Evolutionary conservation across 768 basidiomycete genomes (phyloP), one percentile per base, ranked within the genome.

Genomic region (Tulasnella sp.): DNA sequence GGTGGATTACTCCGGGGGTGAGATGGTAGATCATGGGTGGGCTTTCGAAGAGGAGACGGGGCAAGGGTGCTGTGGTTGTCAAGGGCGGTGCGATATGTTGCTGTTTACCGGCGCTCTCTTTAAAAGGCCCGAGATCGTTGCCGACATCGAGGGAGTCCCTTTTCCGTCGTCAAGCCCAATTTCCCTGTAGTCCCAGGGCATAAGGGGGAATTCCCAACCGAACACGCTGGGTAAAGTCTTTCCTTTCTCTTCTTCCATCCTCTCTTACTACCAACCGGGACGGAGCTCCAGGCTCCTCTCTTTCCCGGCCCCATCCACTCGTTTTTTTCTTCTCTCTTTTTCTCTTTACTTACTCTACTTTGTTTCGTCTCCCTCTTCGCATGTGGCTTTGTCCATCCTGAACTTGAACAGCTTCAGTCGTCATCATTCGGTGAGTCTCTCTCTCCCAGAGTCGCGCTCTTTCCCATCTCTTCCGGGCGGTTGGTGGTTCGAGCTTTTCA

Each of bases 81-180:
- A 74, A 74, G 73, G 73, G 73, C 73, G 31, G 73, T 68, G 73
- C 38, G 38, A 74, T 74, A 74, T 74, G 73, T 74, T 74, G 73
- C 73, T 74, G 44, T 74, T 74, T 74, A 74, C 73, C 73, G 39
- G 39, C 73, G 73, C 38, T 36, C 73, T 68, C 39, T 74, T n/a
- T 46, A 74, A 74, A 46, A 40, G 44, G 38, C 44, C 73, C 39
- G 44, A 74, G 73, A 40, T 74, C 73, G 73, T 74, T 74, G 38
- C 73, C 73, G 73, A 46, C 73, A 74, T 40, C 73, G 73, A 74
- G 73, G 39, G 62, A 68, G 62, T 68, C 62, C 62, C 62, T 68
- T 40, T 74, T 46, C 73, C 44, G 73, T 74, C 73, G 73, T 74
- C 73, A 74, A 74, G 39, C 39, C 73, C 39, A 58, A 31, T 31